Evolutionary conservation across 2,329 filamentous ascomycete species (phyloP).

Genomic region (Hansfordia pulvinata): DNA sequence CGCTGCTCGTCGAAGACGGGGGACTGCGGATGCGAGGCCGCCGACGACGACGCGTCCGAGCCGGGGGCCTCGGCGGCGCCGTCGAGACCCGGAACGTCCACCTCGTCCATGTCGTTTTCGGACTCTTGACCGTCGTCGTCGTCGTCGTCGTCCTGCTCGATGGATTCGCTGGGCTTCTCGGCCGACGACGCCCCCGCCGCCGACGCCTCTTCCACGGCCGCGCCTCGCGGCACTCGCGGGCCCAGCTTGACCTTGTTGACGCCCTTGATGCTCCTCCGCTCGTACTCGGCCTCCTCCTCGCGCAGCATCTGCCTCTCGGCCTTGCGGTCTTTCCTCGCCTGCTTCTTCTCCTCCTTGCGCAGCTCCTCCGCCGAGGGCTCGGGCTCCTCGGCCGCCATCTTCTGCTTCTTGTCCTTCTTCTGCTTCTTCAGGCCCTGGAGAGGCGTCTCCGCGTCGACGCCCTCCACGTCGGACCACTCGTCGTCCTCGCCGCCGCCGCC

Average conservation of each 20-base stretch:
- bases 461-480: conserved; percentile 27
- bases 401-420: conserved; percentile 36
- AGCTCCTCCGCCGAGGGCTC: conserved; percentile 25
- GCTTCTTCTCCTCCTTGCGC: conserved; percentile 35
- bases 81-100: conserved; percentile 33
- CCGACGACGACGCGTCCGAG: conserved; percentile 14
- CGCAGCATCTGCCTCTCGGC: conserved; percentile 23
- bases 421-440: conserved; percentile 46
- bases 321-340: conserved; percentile 27
- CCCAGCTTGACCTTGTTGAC: conserved; percentile 21
- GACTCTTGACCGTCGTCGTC: no score
- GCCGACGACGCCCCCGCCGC: conserved; percentile 5
- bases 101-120: conserved; percentile 21
- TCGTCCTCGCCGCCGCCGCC: conserved; percentile 32
- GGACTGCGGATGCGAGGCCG: conserved; percentile 40
- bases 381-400: conserved; percentile 26
- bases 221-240: conserved; percentile 14
- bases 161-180: conserved; percentile 11
- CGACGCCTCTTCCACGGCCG: conserved; percentile 6
- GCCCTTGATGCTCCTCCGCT: conserved; percentile 22
- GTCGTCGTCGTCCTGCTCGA: conserved; percentile 13
- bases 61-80: conserved; percentile 28
- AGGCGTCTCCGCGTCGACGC: conserved; percentile 46
- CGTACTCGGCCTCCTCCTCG: conserved; percentile 23
- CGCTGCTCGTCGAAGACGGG: conserved; percentile 45